A percentile compares a stretch with the other conserved stretches of the same genome.
Evolutionary conservation across 2,329 filamentous ascomycete species (phyloP).

Genomic region (Phialemoniopsis sp.): DNA sequence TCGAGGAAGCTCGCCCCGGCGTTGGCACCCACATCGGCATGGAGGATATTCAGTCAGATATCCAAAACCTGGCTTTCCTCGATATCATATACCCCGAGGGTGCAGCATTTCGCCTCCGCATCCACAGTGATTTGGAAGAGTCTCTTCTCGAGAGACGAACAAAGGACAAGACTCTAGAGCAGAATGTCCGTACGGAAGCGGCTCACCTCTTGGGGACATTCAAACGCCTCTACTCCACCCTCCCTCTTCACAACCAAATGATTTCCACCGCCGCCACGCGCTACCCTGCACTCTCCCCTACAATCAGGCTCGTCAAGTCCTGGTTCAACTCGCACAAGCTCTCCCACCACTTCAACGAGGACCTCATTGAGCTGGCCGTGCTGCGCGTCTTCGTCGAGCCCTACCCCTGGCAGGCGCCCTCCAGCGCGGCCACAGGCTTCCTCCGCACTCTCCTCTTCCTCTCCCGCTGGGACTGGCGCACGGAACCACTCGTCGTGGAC

Average conservation of each 20-base stretch:
- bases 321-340: constrained; percentile 89
- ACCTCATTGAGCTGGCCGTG: constrained; percentile 81
- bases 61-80: constrained; percentile 76
- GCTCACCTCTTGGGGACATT: constrained; percentile 66
- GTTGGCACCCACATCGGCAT: constrained; percentile 71
- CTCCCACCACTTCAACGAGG: constrained; percentile 67
- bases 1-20: constrained; percentile 54
- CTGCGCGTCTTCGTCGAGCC: constrained; percentile 75
- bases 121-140: constrained; percentile 85
- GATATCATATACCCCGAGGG: constrained; percentile 73
- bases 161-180: constrained; percentile 67
- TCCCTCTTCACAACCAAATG: constrained; percentile 77
- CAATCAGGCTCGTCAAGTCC: constrained; percentile 79
- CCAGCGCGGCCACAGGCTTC: constrained; percentile 75
- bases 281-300: constrained; percentile 72
- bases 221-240: constrained; percentile 66
- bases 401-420: constrained; percentile 75
- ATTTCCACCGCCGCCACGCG: constrained; percentile 77
- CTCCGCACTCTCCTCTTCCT: constrained; percentile 76
- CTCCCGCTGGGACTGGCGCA: constrained; percentile 87
- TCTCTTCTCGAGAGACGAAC: constrained; percentile 73
- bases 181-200: constrained; percentile 62
- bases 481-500: constrained; percentile 78
- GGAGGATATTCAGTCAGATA: constrained; percentile 66
- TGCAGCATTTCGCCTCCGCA: constrained; percentile 75